Percentiles rank a stretch among this genome's conserved stretches.
phyloP scores from a whole-genome alignment of 2,329 filamentous ascomycete species.

The Venturia nashicola region DNA sequence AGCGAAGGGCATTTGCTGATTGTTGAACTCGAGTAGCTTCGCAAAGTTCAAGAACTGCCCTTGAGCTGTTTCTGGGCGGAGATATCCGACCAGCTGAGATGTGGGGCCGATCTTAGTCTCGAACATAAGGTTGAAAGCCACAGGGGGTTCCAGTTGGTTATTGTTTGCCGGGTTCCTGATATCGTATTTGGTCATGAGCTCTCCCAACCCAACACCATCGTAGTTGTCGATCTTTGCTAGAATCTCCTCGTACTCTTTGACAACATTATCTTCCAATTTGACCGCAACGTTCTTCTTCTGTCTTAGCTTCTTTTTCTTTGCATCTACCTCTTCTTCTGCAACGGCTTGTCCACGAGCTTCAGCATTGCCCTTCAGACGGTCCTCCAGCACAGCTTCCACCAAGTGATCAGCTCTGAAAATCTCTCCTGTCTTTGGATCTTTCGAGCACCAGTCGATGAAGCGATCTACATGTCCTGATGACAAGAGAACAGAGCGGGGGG shows the following conservation, averaged over 20 bases:
- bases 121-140: conserved; percentile 98
- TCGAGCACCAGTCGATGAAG: conserved; percentile 80
- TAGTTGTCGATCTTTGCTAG: conserved; percentile 51
- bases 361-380: conserved; percentile 78
- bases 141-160: conserved; percentile 63
- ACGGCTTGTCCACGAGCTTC: conserved; percentile 74
- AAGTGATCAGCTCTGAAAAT: conserved; percentile 94
- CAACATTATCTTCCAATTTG: conserved; percentile 75
- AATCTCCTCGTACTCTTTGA: conserved; percentile 82
- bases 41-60: conserved; percentile 96
- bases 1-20: conserved; percentile 89
- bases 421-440: conserved; percentile 94
- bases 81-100: conserved; percentile 72
- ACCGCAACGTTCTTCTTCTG: conserved; percentile 46
- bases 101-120: conserved; percentile 88
- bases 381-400: conserved; percentile 86
- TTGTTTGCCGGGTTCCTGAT: conserved; percentile 79
- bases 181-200: conserved; percentile 81
- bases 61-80: conserved; percentile 91
- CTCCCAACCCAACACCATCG: conserved; percentile 31
- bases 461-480: conserved; percentile 79
- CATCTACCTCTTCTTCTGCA: conserved; percentile 54
- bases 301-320: conserved; percentile 76
- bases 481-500: conserved; percentile 86
- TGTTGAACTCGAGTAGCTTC: conserved; percentile 88